Conservation (phyloP, 2,329 filamentous ascomycete species). For the Pseudogymnoascus verrucosus region DNA sequence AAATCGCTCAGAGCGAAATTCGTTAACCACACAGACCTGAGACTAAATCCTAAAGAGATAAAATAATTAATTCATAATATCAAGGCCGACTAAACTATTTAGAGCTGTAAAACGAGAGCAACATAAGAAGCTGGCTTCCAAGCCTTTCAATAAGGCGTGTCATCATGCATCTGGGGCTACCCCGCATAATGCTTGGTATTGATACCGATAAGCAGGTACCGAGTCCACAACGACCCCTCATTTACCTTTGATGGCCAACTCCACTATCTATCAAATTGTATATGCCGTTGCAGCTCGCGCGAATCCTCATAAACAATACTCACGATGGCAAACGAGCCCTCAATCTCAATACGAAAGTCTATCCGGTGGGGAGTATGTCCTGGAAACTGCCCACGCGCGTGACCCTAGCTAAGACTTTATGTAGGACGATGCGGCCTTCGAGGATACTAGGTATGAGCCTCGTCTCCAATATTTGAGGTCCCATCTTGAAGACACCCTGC, state of each 20-base stretch:
- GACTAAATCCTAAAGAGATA: not conserved
- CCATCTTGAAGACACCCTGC: not conserved
- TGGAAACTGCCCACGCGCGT: not conserved
- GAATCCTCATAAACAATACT: not conserved
- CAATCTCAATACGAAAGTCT: conserved; percentile 11
- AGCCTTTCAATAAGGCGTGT: not conserved
- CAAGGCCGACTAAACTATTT: not conserved
- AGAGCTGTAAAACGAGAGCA: not conserved
- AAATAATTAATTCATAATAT: not conserved
- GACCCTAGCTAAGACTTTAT: not conserved
- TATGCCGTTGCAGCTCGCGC: not conserved
- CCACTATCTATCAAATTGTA: not conserved
- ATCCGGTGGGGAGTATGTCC: conserved; percentile 10
- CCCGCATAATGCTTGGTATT: not conserved
- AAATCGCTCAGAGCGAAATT: not conserved
- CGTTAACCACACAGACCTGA: not conserved
- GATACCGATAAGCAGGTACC: conserved; percentile 2
- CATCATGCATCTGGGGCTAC: not conserved
- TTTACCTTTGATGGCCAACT: not conserved
- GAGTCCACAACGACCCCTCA: not conserved
- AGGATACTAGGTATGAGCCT: not conserved
- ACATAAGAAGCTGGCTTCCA: not conserved
- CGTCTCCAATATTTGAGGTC: not conserved
- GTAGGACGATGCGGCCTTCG: not conserved
- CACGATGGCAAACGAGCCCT: conserved; percentile 1